Conservation (phyloP, 192 early-diverging fungal genomes). For the Chytriomyces hyalinus region DNA sequence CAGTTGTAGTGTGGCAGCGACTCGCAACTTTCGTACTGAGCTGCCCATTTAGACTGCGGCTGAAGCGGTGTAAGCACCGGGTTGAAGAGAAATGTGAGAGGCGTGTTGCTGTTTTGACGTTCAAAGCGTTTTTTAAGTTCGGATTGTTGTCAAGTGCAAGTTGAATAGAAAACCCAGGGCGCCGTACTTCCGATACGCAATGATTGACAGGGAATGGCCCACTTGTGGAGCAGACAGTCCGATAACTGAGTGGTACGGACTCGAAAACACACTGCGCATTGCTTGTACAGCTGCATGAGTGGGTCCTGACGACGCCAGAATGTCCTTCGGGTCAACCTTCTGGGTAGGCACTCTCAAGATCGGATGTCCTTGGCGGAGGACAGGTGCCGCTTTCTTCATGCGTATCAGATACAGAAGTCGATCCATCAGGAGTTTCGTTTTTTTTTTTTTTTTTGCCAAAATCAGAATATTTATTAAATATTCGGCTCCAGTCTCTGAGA, state of each 20-base stretch:
- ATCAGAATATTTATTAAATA: no score
- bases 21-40: constrained; percentile 57
- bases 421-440: neutral
- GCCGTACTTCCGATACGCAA: constrained; percentile 49
- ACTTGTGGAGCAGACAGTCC: constrained; percentile 58
- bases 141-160: neutral
- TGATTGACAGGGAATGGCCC: constrained; percentile 51
- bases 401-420: constrained; percentile 19
- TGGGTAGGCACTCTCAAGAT: neutral
- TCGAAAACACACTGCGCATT: constrained; percentile 41
- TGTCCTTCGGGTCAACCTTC: neutral
- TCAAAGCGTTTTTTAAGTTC: no score
- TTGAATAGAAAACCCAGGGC: neutral
- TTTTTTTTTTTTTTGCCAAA: neutral
- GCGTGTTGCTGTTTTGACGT: neutral
- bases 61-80: constrained; percentile 41
- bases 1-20: constrained; percentile 54
- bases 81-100: constrained; percentile 58
- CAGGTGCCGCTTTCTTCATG: constrained; percentile 29
- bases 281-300: constrained; percentile 19
- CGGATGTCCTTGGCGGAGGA: constrained; percentile 35
- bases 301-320: neutral
- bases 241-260: constrained; percentile 45
- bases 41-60: constrained; percentile 27
- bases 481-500: no score